Conservation (phyloP, 2,329 filamentous ascomycete genomes). For the Fusarium decemcellulare region DNA sequence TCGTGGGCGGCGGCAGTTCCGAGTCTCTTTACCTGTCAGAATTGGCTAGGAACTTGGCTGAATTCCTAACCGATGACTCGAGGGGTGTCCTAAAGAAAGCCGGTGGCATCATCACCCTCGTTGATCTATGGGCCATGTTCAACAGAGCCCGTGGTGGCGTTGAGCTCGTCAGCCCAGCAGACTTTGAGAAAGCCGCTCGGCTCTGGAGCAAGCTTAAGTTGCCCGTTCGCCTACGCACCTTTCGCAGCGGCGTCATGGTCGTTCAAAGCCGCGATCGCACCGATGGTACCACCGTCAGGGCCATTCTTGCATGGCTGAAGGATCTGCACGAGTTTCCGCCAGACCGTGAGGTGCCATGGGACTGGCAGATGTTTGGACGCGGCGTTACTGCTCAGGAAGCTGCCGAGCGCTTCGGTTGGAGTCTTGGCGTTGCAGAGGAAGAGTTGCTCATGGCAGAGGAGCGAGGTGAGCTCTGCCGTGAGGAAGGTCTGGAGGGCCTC, state of each 20-base stretch:
- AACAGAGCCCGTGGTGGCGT: conserved; percentile 94
- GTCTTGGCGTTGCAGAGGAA: conserved; percentile 93
- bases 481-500: conserved; percentile 91
- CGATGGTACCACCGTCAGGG: conserved; percentile 88
- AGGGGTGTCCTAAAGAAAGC: conserved; percentile 83
- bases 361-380: conserved; percentile 83
- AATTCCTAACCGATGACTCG: conserved; percentile 89
- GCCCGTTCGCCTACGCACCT: conserved; percentile 87
- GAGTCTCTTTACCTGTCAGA: conserved; percentile 93
- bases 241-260: conserved; percentile 94
- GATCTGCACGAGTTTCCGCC: conserved; percentile 78
- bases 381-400: conserved; percentile 92
- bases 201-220: conserved; percentile 91
- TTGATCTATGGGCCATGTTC: conserved; percentile 95
- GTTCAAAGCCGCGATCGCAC: conserved; percentile 91
- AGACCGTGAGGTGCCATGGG: conserved; percentile 77
- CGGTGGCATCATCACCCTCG: conserved; percentile 89
- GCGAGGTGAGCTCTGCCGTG: conserved; percentile 86
- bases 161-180: conserved; percentile 90
- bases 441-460: conserved; percentile 99
- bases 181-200: conserved; percentile 90
- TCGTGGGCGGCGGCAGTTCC: conserved; percentile 81
- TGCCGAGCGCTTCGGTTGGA: conserved; percentile 95
- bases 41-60: conserved; percentile 85
- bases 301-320: conserved; percentile 82